A percentile compares a stretch with the other conserved stretches of the same genome.
phyloP scores from a whole-genome alignment of 768 basidiomycete genomes.

The Pleurotus tuber-regium region DNA sequence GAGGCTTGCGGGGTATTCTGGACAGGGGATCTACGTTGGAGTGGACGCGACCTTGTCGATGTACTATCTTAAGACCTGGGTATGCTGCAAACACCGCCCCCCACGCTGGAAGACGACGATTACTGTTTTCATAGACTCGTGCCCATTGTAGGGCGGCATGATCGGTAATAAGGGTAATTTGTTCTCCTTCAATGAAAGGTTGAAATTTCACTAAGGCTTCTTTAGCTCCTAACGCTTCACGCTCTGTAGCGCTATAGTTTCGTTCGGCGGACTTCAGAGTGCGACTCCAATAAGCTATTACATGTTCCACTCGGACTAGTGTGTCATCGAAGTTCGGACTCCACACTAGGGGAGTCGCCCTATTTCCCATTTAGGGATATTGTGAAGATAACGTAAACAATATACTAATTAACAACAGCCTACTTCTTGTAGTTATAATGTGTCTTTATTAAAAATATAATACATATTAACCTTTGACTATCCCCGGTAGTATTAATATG shows the following conservation, averaged over 20 bases:
- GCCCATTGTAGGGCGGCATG: conserved; percentile 22
- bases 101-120: conserved; percentile 23
- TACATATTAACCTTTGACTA: too few relatives aligned
- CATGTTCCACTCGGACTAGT: not conserved
- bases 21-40: conserved; percentile 26
- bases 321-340: too few relatives aligned
- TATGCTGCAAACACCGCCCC: conserved; percentile 30
- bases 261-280: not conserved
- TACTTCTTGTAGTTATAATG: too few relatives aligned
- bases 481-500: too few relatives aligned
- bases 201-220: not conserved
- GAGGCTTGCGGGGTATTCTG: not conserved
- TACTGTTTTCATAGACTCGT: conserved; percentile 15
- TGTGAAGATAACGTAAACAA: too few relatives aligned
- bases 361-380: too few relatives aligned
- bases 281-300: not conserved
- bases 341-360: too few relatives aligned
- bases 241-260: too few relatives aligned
- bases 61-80: conserved; percentile 24
- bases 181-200: conserved; percentile 23
- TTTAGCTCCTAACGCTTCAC: too few relatives aligned
- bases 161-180: conserved; percentile 16
- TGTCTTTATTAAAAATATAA: too few relatives aligned
- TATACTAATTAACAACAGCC: too few relatives aligned
- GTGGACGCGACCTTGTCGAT: conserved; percentile 28